These are phyloP conservation scores for Leccinum subgranulosum DNA, from an alignment of 768 basidiomycete species.

Conservation along the genomic window DNA sequence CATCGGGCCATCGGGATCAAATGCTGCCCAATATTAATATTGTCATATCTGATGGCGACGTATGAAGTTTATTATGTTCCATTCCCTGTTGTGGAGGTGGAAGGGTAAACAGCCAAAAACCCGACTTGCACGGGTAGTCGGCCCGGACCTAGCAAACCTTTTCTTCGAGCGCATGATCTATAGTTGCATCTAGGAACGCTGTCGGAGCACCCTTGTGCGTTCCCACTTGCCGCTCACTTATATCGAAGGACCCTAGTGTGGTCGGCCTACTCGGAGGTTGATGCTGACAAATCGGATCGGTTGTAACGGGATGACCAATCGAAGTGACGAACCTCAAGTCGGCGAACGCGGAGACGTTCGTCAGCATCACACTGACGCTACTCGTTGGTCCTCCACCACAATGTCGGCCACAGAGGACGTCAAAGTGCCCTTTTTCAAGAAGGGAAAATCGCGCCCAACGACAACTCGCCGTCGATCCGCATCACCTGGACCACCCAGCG, in stretches of 20 bases:
- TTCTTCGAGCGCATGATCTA: not conserved
- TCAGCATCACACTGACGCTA: no score
- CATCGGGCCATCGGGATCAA: conserved; percentile 2
- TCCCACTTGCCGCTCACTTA: not conserved
- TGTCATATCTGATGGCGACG: not conserved
- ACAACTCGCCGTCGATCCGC: conserved; percentile 72
- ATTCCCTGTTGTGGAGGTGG: not conserved
- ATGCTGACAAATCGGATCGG: conserved; percentile 9
- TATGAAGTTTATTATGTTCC: not conserved
- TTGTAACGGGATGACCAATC: conserved; percentile 20
- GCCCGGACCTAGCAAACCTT: not conserved
- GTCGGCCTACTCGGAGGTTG: not conserved
- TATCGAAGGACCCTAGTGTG: not conserved
- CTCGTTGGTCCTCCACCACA: conserved; percentile 3
- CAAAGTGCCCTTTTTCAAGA: conserved; percentile 87
- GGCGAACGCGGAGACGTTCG: not conserved
- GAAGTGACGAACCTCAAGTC: not conserved
- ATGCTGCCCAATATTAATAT: not conserved
- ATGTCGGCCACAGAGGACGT: conserved; percentile 36
- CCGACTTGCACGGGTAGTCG: not conserved
- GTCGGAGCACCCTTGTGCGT: not conserved
- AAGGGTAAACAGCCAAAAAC: not conserved
- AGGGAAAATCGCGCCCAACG: conserved; percentile 73
- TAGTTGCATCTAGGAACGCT: not conserved
- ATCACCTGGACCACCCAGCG: conserved; percentile 46